Evolutionary conservation across 768 basidiomycete genomes (phyloP).

Genomic region (Clathrus columnatus): DNA sequence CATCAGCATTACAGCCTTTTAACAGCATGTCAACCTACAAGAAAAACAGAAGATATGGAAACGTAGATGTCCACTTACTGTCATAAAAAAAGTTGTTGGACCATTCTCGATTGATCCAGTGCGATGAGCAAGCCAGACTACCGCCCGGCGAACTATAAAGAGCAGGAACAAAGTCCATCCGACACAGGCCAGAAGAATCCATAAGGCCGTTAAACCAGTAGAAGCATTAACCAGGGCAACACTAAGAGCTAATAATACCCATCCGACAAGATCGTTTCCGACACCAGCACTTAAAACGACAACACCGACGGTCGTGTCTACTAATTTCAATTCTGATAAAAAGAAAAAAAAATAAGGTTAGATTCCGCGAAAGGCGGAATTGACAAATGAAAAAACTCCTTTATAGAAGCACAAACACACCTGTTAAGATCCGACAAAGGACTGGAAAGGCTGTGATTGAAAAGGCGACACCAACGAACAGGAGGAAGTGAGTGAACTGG

Average conservation of each 20-base stretch:
- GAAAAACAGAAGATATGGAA: background rate
- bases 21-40: constrained; percentile 9
- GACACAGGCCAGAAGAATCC: constrained; percentile 69
- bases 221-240: constrained; percentile 89
- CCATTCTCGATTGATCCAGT: constrained; percentile 78
- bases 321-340: constrained; percentile 75
- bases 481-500: constrained; percentile 83
- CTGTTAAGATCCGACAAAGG: constrained; percentile 73
- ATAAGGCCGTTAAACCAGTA: constrained; percentile 75
- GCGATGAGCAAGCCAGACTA: constrained; percentile 64
- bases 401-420: too few species aligned
- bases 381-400: too few species aligned
- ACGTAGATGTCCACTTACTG: constrained; percentile 24
- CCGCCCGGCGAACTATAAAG: constrained; percentile 49
- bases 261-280: constrained; percentile 70
- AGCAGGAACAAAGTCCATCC: constrained; percentile 76
- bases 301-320: constrained; percentile 88
- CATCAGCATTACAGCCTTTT: constrained; percentile 50
- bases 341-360: constrained; percentile 3
- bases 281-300: constrained; percentile 91
- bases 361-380: too few species aligned
- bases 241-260: constrained; percentile 82
- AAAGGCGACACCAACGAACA: constrained; percentile 89
- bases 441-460: constrained; percentile 85
- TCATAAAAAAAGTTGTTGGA: constrained; percentile 87